Evolutionary conservation across 495 filamentous ascomycete species (phyloP), one percentile per base, ranked within the genome.

Genomic region (Annulohypoxylon maeteangense): DNA sequence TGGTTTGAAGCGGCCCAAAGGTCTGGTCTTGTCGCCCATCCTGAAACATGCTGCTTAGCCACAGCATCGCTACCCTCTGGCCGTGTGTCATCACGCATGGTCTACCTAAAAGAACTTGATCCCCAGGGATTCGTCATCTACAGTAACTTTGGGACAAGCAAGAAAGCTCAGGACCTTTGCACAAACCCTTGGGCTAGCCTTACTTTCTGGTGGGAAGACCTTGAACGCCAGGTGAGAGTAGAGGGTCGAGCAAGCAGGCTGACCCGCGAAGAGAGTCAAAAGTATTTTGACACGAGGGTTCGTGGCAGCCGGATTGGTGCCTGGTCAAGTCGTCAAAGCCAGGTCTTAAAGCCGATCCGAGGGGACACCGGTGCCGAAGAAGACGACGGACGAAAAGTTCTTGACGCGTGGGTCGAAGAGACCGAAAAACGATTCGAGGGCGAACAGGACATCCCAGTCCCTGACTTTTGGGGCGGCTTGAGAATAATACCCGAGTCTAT

Each of bases 391-490:
- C 80, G 92, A 61, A 80, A 82, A 47, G 77, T 90, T 74, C 79
- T 95, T 32, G 91, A 93, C 69, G 76, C 80, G 54, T 86, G 88
- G 82, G 91, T 95, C 1, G 82, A 82, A 76, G 91, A 93, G 68
- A 86, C 90, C 48, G 90, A 93, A 83, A 81, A 80, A 74, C 85
- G 80, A 72, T 98, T 96, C 80, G 88, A 90, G 38, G 90, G 87
- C 10, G 48, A 83, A 68, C 90, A 97, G 62, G 77, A 91, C 40
- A 96, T 99, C 60, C 94, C 93, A 1, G 88, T 97, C 51, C 95
- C 95, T 27, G 90, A 90, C 20, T 98, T 97, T 80, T 99, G 95
- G 95, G 95, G 95, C 7, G 95, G 95, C 0, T 79, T 95, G 78
- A 89, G 95, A 71, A 84, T 99, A 59, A 85, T 93, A 62, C 95